Evolutionary conservation across 768 basidiomycete genomes (phyloP).

Genomic region (Tricholoma terreum): DNA sequence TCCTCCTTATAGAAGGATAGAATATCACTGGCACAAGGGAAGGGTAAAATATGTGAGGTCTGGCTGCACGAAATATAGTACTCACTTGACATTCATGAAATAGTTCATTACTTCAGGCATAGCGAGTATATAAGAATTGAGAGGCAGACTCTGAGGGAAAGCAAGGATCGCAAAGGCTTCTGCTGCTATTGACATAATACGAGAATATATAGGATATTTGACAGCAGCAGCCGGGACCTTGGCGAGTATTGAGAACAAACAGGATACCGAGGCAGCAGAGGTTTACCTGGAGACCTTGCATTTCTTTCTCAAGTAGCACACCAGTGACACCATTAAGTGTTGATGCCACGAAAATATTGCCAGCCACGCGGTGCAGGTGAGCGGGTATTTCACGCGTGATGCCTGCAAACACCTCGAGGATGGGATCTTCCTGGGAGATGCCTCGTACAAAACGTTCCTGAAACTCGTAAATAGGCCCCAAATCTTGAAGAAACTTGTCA

Average conservation of each 20-base stretch:
- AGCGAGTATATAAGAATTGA: slow-evolving; percentile 33
- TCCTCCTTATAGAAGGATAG: slow-evolving; percentile 44
- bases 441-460: slow-evolving; percentile 26
- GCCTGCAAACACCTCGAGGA: slow-evolving; percentile 32
- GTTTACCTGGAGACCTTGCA: slow-evolving; percentile 24
- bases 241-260: not conserved
- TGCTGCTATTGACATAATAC: slow-evolving; percentile 30
- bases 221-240: slow-evolving; percentile 11
- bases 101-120: slow-evolving; percentile 34
- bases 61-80: not conserved
- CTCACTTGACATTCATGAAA: slow-evolving; percentile 37
- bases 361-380: slow-evolving; percentile 25
- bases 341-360: slow-evolving; percentile 34
- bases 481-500: slow-evolving; percentile 27
- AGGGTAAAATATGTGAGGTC: not conserved
- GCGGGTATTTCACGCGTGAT: slow-evolving; percentile 26
- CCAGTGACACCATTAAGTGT: slow-evolving; percentile 35
- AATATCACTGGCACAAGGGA: slow-evolving; percentile 28
- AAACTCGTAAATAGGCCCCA: slow-evolving; percentile 29
- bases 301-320: slow-evolving; percentile 29
- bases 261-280: not conserved
- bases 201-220: slow-evolving; percentile 20
- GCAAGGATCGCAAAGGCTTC: slow-evolving; percentile 35
- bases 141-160: slow-evolving; percentile 30
- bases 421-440: slow-evolving; percentile 24